Evolutionary conservation across 2,329 filamentous ascomycete genomes (phyloP), one percentile per base, ranked within the genome.

Genomic region (Zasmidium cellare): DNA sequence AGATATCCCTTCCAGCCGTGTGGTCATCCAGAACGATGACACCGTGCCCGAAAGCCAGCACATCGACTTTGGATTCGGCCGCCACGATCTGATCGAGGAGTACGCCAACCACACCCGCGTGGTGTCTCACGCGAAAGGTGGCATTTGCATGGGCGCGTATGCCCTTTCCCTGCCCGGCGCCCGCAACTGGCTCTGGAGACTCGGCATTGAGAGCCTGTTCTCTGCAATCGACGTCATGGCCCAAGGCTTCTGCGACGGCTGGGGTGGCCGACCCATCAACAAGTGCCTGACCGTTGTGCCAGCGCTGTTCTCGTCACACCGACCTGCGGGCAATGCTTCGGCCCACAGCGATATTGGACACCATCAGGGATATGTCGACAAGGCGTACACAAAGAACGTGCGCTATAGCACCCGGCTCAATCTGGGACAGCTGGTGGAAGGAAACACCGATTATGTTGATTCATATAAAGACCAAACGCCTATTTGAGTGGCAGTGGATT

Each of bases 241-340:
- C 9, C 54, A 65, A 16, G 61, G 71, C 14, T 61, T 75, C 44
- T 67, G 71, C 57, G 66, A 73, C 50, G 65, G 68, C 28, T 55
- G 62, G 16, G 53, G 69, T 38, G 72, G 60, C 14, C 62, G 69
- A 9, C 50, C 54, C 45, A 55, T 74, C 56, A 71, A 76, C 52
- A 73, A 70, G 46, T 76, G 80, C 67, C 45, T 82, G 59, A 72
- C 74, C 0, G 69, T 74, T 1, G 72, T 75, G 58, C 80, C 79
- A 0, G 70, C 73, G 25, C 65, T 83, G 2, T 79, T 83, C 64
- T 74, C 79, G n/a, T 77, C 80, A 16, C 77, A 81, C 59, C 71
- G 76, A 1, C 65, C 74, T 0, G 72, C 72, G 0, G 81, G 80
- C 25, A 53, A 44, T 28, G 25, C 25, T 5, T 5, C 25, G 25